phyloP scores from a whole-genome alignment of 2,329 filamentous ascomycete genomes.

The Colletotrichum horii region DNA sequence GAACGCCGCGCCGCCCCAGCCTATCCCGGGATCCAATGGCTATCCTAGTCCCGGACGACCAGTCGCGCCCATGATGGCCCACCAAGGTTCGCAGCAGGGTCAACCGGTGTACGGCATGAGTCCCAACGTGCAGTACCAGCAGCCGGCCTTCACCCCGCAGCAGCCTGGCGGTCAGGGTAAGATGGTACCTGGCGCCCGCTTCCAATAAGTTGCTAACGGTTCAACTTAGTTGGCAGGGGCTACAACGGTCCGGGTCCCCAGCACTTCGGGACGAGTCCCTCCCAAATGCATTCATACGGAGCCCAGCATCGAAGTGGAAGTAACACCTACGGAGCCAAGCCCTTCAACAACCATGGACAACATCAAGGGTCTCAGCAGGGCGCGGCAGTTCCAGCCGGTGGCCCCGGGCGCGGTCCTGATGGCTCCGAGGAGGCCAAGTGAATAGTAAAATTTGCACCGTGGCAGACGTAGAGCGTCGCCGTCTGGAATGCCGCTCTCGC shows the following conservation, averaged over 20 bases:
- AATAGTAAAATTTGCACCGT: constrained; percentile 6
- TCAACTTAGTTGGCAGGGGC: constrained; percentile 60
- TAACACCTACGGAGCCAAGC: constrained; percentile 57
- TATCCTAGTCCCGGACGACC: constrained; percentile 89
- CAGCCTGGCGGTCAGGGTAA: constrained; percentile 74
- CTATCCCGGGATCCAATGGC: constrained; percentile 71
- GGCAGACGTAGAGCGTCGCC: constrained; percentile 1
- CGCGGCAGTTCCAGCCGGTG: constrained; percentile 38
- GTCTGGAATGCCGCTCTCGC: neutral
- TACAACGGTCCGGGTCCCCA: constrained; percentile 65
- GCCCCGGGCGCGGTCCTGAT: constrained; percentile 38
- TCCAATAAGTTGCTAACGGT: constrained; percentile 41
- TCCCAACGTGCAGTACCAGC: constrained; percentile 75
- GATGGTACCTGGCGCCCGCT: constrained; percentile 33
- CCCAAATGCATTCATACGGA: constrained; percentile 68
- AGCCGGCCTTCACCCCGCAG: constrained; percentile 74
- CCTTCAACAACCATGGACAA: constrained; percentile 40
- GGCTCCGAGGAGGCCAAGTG: constrained; percentile 52
- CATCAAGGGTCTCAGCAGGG: constrained; percentile 47
- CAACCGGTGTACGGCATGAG: constrained; percentile 81
- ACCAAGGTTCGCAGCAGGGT: constrained; percentile 91
- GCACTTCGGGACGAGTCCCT: constrained; percentile 70
- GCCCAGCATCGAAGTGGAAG: constrained; percentile 64
- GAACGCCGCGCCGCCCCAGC: constrained; percentile 58
- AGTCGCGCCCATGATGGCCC: constrained; percentile 87